A percentile compares a stretch with the other conserved stretches of the same genome.
Evolutionary conservation across 1,284 basidiomycete species (phyloP).

Genomic region (Boletus mariae): DNA sequence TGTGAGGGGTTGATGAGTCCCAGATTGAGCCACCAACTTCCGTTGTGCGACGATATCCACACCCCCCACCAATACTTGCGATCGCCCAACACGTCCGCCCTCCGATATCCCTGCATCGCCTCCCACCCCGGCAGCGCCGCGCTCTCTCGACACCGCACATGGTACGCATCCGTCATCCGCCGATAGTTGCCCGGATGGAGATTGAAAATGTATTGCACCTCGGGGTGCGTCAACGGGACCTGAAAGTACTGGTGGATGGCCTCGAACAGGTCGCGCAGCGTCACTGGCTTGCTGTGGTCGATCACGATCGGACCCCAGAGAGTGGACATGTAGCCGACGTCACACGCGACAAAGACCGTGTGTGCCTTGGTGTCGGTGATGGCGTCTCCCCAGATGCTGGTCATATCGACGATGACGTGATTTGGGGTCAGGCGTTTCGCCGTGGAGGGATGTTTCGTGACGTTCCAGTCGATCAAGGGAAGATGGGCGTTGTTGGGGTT

Average conservation of each 20-base stretch:
- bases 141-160: constrained; percentile 17
- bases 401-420: constrained; percentile 26
- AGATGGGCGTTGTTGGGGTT: constrained; percentile 34
- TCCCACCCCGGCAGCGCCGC: constrained; percentile 31
- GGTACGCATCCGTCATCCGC: constrained; percentile 27
- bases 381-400: constrained; percentile 18
- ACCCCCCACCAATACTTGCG: constrained; percentile 34
- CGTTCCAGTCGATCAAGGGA: constrained; percentile 38
- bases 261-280: constrained; percentile 34
- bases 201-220: constrained; percentile 27
- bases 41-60: constrained; percentile 27
- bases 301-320: constrained; percentile 36
- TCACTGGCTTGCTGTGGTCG: constrained; percentile 23
- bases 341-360: constrained; percentile 29
- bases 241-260: constrained; percentile 38
- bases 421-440: constrained; percentile 35
- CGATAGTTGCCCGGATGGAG: constrained; percentile 21
- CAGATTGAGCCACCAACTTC: constrained; percentile 35
- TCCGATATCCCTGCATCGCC: constrained; percentile 32
- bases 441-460: constrained; percentile 32
- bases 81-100: constrained; percentile 38
- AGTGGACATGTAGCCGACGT: constrained; percentile 23
- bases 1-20: constrained; percentile 23
- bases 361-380: constrained; percentile 28
- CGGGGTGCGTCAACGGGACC: constrained; percentile 26